phyloP scores from a whole-genome alignment of 305 asterid species.

The Fraxinus albicans region DNA sequence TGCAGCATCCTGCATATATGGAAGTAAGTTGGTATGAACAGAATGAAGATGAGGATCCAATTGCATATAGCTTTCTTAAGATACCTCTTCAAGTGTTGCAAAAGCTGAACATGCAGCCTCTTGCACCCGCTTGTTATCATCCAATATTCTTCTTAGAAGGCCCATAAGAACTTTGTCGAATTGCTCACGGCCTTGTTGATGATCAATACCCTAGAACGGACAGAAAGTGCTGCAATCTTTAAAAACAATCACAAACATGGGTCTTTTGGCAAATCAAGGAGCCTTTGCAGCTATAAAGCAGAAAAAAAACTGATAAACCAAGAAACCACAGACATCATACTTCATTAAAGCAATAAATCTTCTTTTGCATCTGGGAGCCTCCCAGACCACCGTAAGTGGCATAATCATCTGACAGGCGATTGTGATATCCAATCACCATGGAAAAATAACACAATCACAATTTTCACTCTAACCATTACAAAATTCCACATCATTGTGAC shows the following conservation, averaged over 20 bases:
- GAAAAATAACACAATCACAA: not conserved
- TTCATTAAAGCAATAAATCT: not conserved
- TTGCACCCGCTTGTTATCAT: conserved; percentile 96
- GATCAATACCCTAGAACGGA: conserved; percentile 58
- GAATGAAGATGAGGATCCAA: not conserved
- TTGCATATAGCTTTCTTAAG: not conserved
- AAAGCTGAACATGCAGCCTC: conserved; percentile 99
- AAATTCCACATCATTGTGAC: not conserved
- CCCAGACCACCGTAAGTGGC: not conserved
- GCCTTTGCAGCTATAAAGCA: not conserved
- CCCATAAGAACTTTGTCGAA: conserved; percentile 81
- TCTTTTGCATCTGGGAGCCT: not conserved
- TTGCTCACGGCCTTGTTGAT: conserved; percentile 72
- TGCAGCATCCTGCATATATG: conserved; percentile 75
- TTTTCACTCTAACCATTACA: not conserved
- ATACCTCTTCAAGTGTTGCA: conserved; percentile 98
- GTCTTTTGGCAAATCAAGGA: not conserved
- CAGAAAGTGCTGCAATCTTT: conserved; percentile 22
- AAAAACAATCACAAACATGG: not conserved
- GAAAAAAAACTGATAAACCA: not conserved
- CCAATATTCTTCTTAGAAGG: conserved; percentile 79
- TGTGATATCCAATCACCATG: not conserved
- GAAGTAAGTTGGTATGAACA: not conserved
- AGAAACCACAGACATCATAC: conserved; percentile 13
- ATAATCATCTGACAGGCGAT: not conserved